These are phyloP conservation scores for Pontederia paniculata DNA, from an alignment of 176 grass and related monocot genomes.

Conservation along the genomic window DNA sequence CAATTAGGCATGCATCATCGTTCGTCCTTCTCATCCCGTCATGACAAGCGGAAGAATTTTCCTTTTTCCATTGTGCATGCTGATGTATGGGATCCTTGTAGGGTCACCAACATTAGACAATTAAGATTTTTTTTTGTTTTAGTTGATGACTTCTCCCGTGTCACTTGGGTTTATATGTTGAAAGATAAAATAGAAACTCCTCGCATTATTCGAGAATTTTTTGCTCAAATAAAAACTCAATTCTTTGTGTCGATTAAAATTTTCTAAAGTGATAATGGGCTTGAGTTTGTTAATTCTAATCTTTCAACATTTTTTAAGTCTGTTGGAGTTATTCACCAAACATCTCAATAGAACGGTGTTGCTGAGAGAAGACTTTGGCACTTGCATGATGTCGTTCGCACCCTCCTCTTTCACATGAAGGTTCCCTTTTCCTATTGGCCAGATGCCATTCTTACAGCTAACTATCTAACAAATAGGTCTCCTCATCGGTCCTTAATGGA, in stretches of 20 bases:
- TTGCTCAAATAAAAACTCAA: not conserved
- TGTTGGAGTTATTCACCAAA: slow-evolving; percentile 1
- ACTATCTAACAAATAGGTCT: not conserved
- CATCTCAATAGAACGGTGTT: slow-evolving; percentile 10
- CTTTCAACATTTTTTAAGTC: not conserved
- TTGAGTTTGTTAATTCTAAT: not conserved
- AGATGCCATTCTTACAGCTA: not conserved
- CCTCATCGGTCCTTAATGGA: not conserved
- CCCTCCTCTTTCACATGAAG: not conserved
- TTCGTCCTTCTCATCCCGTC: not conserved
- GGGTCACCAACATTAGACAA: not conserved
- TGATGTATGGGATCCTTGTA: not conserved
- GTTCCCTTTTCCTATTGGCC: not conserved
- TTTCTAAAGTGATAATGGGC: not conserved
- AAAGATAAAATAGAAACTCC: not conserved
- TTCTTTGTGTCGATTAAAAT: not conserved
- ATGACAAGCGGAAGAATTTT: not conserved
- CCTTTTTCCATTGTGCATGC: not conserved
- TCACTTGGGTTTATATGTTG: no score
- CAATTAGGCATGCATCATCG: not conserved
- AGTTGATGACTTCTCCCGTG: not conserved
- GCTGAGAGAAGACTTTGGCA: slow-evolving; percentile 3
- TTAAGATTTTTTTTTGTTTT: not conserved
- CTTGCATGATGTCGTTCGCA: not conserved
- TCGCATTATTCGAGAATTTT: not conserved